Evolutionary conservation across 768 basidiomycete species (phyloP), one percentile per base, ranked within the genome.

Genomic region (Tylopilus rubrobrunneus): DNA sequence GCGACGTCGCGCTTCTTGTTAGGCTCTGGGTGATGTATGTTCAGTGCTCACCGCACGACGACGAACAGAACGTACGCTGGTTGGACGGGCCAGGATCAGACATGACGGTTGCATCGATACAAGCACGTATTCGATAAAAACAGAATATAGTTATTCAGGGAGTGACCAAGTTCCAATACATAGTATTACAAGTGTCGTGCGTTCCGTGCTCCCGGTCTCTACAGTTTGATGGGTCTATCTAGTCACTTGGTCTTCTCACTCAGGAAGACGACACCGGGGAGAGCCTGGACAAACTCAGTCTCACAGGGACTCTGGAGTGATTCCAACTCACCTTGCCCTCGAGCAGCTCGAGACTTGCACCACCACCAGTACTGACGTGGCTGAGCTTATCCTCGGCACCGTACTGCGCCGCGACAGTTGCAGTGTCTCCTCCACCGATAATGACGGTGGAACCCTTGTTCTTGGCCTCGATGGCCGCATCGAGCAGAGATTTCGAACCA

Each of bases 311-410:
- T 11, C 15, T 15, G 15, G 12, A 52, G 28, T 1, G 19, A 50
- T 45, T 14, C 19, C 17, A 6, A 56, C 76, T 65, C 64, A 92
- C 94, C 86, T 99, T 99, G 73, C 96, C 96, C 77, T 99, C 96
- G 62, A 99, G 81, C 39, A 99, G 80, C 72, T 99, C 96, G 55
- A 99, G 82, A 67, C 87, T 89, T 29, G 92, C 92, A 48, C 92
- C 92, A 44, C 90, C 96, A 57, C 96, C 96, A 36, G 96, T 99
- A 70, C 89, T 92, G 64, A 99, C 92, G 73, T 99, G 96, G 72
- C 89, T 94, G 58, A 99, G 78, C 70, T 92, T 85, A 62, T 87
- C 85, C 71, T 99, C 96, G 17, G 84, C 84, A 11, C 76, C 77
- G 67, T 87, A 81, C 60, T 95, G 84, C n/a, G 90, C 94, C 51